A percentile compares a stretch with the other conserved stretches of the same genome.
These are phyloP conservation scores for Luffa acutangula DNA, from an alignment of 306 rosid species.

Conservation along the genomic window DNA sequence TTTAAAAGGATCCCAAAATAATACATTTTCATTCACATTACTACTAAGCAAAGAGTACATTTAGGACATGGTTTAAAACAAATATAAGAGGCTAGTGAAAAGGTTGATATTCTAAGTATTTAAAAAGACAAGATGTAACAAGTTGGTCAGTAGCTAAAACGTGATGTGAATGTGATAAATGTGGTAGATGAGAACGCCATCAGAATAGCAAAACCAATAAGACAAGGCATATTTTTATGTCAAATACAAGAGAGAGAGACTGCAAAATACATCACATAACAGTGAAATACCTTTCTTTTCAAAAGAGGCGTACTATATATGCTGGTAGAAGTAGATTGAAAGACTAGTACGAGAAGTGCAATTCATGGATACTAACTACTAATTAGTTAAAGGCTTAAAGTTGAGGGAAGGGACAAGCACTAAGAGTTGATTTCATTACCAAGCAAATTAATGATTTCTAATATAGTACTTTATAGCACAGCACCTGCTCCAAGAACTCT, in stretches of 20 bases:
- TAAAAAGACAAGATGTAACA: not conserved
- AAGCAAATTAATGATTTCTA: not conserved
- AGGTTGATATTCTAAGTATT: not conserved
- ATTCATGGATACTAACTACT: not conserved
- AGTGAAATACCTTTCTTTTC: not conserved
- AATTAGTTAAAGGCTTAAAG: not conserved
- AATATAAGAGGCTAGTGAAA: not conserved
- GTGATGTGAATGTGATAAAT: not conserved
- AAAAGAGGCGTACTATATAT: not conserved
- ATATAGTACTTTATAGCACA: not conserved
- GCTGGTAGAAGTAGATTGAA: not conserved
- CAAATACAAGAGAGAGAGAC: not conserved
- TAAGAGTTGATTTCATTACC: not conserved
- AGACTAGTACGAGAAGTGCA: not conserved
- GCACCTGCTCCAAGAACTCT: constrained; percentile 88
- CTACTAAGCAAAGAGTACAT: not conserved
- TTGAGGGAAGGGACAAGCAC: not conserved
- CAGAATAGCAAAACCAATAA: not conserved
- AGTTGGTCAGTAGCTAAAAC: not conserved
- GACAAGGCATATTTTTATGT: not conserved
- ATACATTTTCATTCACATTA: not conserved
- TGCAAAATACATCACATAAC: not conserved
- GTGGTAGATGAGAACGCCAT: not conserved
- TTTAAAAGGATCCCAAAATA: not conserved
- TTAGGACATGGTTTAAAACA: not conserved